These are phyloP conservation scores for Spergularia azorica DNA, from an alignment of 179 eudicot genomes.

Conservation along the genomic window DNA sequence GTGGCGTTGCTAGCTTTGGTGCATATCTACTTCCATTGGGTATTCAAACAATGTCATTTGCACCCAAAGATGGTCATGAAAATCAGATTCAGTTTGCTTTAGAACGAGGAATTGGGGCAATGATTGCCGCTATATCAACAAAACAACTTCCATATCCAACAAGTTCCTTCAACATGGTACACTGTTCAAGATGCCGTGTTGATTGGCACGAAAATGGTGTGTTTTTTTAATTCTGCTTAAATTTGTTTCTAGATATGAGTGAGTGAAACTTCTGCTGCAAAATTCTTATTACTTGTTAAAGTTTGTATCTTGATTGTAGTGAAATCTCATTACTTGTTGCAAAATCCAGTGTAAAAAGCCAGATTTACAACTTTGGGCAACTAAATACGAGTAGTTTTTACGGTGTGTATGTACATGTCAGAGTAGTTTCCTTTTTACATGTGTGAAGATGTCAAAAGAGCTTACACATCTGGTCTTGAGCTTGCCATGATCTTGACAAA, in stretches of 20 bases:
- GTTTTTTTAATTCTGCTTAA: constrained; percentile 4
- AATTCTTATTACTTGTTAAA: not conserved
- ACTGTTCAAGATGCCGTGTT: constrained; percentile 96
- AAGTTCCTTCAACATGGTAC: constrained; percentile 91
- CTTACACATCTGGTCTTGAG: not conserved
- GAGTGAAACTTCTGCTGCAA: not conserved
- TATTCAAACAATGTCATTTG: constrained; percentile 94
- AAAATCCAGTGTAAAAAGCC: no score
- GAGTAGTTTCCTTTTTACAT: not conserved
- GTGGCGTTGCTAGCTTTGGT: constrained; percentile 97
- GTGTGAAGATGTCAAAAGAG: not conserved
- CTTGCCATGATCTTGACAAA: not conserved
- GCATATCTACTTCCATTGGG: constrained; percentile 80
- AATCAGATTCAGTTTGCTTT: constrained; percentile 97
- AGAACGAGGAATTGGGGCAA: constrained; percentile 91
- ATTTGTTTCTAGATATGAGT: not conserved
- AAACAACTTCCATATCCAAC: constrained; percentile 93
- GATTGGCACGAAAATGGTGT: constrained; percentile 94
- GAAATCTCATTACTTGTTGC: no score
- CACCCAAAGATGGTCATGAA: constrained; percentile 97
- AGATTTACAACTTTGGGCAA: no score
- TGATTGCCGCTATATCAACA: constrained; percentile 86
- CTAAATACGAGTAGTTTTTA: no score
- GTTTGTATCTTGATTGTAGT: no score
- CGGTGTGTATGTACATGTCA: no score